Evolutionary conservation across 495 filamentous ascomycete genomes (phyloP).

Genomic region (Trypethelium eluteriae): DNA sequence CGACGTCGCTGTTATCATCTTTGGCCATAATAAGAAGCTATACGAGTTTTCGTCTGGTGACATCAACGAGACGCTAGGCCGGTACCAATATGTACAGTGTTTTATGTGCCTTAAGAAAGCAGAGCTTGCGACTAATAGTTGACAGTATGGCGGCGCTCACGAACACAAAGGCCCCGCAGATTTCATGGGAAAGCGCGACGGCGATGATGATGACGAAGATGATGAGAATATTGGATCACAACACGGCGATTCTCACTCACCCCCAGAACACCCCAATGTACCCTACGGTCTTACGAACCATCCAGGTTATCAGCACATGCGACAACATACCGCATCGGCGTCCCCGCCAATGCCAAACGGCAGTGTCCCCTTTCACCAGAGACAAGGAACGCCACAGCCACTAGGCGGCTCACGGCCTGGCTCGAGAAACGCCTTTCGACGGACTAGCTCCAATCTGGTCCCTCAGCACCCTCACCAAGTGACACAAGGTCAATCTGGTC

Average conservation of each 20-base stretch:
- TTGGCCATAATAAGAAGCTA: slow-evolving; percentile 94
- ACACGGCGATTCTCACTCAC: slow-evolving; percentile 53
- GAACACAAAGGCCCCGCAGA: slow-evolving; percentile 95
- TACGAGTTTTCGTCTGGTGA: slow-evolving; percentile 94
- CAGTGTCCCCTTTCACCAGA: slow-evolving; percentile 60
- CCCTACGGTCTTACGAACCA: slow-evolving; percentile 71
- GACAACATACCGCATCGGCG: slow-evolving; percentile 65
- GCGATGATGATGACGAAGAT: slow-evolving; percentile 79
- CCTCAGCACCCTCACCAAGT: slow-evolving; percentile 50
- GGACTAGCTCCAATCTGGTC: slow-evolving; percentile 67
- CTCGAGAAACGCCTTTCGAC: slow-evolving; percentile 63
- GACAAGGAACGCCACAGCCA: slow-evolving; percentile 74
- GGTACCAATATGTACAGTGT: slow-evolving; percentile 76
- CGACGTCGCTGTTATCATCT: slow-evolving; percentile 97
- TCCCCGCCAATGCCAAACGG: slow-evolving; percentile 87
- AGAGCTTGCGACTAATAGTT: slow-evolving; percentile 17
- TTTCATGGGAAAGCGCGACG: slow-evolving; percentile 75
- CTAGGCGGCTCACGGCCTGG: slow-evolving; percentile 68
- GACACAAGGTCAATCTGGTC: slow-evolving; percentile 41
- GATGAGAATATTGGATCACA: slow-evolving; percentile 59
- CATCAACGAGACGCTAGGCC: slow-evolving; percentile 77
- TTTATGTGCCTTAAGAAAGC: slow-evolving; percentile 15
- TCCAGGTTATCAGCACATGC: slow-evolving; percentile 66
- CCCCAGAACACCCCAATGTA: slow-evolving; percentile 54
- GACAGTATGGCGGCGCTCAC: slow-evolving; percentile 79